These are phyloP conservation scores for Boletus semigastroideus DNA, from an alignment of 1,284 basidiomycete genomes.

Conservation along the genomic window DNA sequence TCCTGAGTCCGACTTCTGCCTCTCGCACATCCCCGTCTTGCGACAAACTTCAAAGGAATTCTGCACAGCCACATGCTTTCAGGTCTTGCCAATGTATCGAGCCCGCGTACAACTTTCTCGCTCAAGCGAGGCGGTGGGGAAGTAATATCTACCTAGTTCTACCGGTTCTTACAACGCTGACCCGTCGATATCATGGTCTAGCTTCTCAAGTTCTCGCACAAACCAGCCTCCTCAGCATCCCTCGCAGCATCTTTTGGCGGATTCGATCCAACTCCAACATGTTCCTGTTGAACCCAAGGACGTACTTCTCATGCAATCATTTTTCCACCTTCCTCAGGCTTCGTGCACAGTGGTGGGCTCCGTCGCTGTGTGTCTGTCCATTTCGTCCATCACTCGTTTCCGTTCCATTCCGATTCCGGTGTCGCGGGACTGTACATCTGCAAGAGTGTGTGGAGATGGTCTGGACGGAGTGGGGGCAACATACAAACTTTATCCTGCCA, in stretches of 20 bases:
- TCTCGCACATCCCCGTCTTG: no score
- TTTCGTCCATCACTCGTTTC: slow-evolving; percentile 78
- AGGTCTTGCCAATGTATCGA: slow-evolving; percentile 87
- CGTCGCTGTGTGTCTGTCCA: slow-evolving; percentile 73
- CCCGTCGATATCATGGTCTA: slow-evolving; percentile 45
- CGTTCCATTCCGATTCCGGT: slow-evolving; percentile 79
- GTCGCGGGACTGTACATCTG: slow-evolving; percentile 75
- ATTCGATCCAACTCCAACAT: slow-evolving; percentile 40
- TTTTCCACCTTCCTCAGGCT: slow-evolving; percentile 83
- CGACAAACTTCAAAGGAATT: no score
- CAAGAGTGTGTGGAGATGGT: slow-evolving; percentile 81
- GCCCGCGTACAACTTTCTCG: slow-evolving; percentile 83
- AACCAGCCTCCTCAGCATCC: slow-evolving; percentile 29
- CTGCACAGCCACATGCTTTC: slow-evolving; percentile 88
- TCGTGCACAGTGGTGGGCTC: slow-evolving; percentile 82
- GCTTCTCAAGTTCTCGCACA: slow-evolving; percentile 31
- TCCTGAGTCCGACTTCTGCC: no score
- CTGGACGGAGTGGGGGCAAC: slow-evolving; percentile 84
- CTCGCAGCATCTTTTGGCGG: slow-evolving; percentile 29
- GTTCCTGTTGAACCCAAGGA: slow-evolving; percentile 71
- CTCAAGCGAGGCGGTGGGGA: slow-evolving; percentile 63
- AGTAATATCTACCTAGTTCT: slow-evolving; percentile 42
- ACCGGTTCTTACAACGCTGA: slow-evolving; percentile 33
- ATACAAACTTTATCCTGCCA: slow-evolving; percentile 80
- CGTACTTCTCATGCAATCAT: slow-evolving; percentile 76